Evolutionary conservation across 2,329 filamentous ascomycete genomes (phyloP), one percentile per base, ranked within the genome.

Genomic region (Alternaria arbusti): DNA sequence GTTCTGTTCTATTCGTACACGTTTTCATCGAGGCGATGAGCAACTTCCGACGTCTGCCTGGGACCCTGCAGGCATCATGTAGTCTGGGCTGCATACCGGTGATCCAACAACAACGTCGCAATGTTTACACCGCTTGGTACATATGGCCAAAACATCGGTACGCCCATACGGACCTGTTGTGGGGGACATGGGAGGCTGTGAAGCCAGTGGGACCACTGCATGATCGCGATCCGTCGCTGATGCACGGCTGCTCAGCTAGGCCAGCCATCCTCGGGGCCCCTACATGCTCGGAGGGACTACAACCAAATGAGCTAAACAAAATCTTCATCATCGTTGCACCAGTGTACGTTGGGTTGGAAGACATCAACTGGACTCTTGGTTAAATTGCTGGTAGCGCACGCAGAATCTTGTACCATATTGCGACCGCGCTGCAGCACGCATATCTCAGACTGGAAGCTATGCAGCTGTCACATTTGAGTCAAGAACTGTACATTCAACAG

Each of bases 191-290:
- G 36, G 9, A 40, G 8, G n/a, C 4, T 17, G 32, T 17, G 3
- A 40, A 40, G 36, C 36, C 36, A 40, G 36, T 11, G 0, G 1
- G 36, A 40, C 36, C 36, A 0, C 36, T 0, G 9, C 36, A 0
- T 40, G 36, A 0, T 40, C 36, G 15, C n/a, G 36, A 10, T 40
- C 36, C 0, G 36, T 40, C 36, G n/a, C n/a, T 11, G 36, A 40
- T 40, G 36, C 36, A 40, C 4, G 36, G 0, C 0, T 3, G 36
- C 36, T 17, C 36, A 40, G 15, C 36, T 11, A 11, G 36, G 36
- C 3, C n/a, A 17, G 0, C 4, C n/a, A 17, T 1, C 36, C 0
- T 3, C 36, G 0, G 15, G 4, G 36, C n/a, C 0, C 15, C 8
- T 17, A 40, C 36, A 0, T 17, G 36, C 0, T 17, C 36, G 36